Evolutionary conservation across 2,329 filamentous ascomycete species (phyloP), one percentile per base, ranked within the genome.

Genomic region (Penicillium sp.): DNA sequence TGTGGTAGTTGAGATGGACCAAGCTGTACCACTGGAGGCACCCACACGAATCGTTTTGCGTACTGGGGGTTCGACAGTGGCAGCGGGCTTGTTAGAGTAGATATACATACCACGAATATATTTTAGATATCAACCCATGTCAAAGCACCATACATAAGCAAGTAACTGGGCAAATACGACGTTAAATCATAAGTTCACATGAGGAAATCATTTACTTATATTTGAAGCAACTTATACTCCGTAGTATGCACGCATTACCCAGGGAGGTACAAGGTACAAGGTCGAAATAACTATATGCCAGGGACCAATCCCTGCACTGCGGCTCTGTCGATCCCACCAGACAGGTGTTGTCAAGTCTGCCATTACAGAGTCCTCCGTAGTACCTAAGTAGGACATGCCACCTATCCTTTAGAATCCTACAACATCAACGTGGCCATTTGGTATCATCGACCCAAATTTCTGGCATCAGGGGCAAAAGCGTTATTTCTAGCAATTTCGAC

Each of bases 41-140:
- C 85, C 85, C 0, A 81, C 82, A 48, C 76, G 87, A 50, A 79
- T 98, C 30, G 85, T 96, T 17, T 66, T 98, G 35, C 74, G 92
- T 44, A 80, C 80, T 48, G 79, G 80, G 35, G 92, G 92, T 1
- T 77, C 83, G 51, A 96, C 92, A 1, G 76, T 96, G 42, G 92
- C 87, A 8, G 88, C 89, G 25, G 92, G 92, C 2, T 67, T 95
- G 47, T 65, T 96, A 52, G 89, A 95, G 39, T 56, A 43, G 35
- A 33, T 10, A 37, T 23, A 30, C 25, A 39, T 45, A n/a, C 6
- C 9, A 11, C 11, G 9, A 27, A 11, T n/a, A 27, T n/a, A 11
- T 13, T 13, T 13, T 27, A 27, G 6, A 23, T 11, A 23, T 23
- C 6, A 23, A 23, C 6, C 22, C 11, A 6, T 6, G 11, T 6